Percentiles rank a stretch among this genome's conserved stretches.
phyloP scores from a whole-genome alignment of 345 rosid genomes.

The Crucihimalaya himalaica region DNA sequence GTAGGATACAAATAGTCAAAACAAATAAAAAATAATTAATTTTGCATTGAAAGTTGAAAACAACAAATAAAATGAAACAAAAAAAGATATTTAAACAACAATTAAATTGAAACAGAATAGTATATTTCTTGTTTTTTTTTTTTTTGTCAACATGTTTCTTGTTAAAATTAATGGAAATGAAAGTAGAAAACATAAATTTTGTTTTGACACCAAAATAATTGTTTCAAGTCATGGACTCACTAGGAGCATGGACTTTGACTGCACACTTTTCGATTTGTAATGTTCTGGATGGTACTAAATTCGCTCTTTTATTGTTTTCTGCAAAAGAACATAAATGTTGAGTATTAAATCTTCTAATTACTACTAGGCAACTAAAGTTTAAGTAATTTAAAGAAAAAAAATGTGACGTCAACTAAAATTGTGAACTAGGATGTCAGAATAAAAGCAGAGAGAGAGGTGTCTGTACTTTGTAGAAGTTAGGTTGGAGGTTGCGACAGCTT shows the following conservation, averaged over 20 bases:
- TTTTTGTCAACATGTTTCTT: not conserved
- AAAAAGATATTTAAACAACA: no score
- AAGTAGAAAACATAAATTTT: slow-evolving; percentile 1
- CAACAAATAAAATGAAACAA: no score
- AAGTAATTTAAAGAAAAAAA: not conserved
- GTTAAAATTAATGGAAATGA: not conserved
- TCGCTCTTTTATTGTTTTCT: slow-evolving; percentile 21
- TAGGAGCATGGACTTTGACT: slow-evolving; percentile 25
- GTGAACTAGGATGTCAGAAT: slow-evolving; percentile 31
- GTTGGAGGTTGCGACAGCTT: slow-evolving; percentile 34
- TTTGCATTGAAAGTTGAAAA: no score
- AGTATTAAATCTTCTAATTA: not conserved
- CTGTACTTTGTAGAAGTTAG: slow-evolving; percentile 29
- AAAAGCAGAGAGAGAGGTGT: slow-evolving; percentile 11
- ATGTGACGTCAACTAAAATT: slow-evolving; percentile 29
- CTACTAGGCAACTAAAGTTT: not conserved
- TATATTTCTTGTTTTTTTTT: no score
- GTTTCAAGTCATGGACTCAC: not conserved
- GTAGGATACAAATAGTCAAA: no score
- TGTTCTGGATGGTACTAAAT: not conserved
- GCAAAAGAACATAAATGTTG: slow-evolving; percentile 2
- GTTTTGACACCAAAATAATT: not conserved
- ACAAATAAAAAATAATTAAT: no score
- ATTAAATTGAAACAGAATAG: no score
- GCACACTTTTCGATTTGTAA: slow-evolving; percentile 9